Evolutionary conservation across 345 rosid species (phyloP), one percentile per base, ranked within the genome.

Genomic region (Boechera retrofracta): DNA sequence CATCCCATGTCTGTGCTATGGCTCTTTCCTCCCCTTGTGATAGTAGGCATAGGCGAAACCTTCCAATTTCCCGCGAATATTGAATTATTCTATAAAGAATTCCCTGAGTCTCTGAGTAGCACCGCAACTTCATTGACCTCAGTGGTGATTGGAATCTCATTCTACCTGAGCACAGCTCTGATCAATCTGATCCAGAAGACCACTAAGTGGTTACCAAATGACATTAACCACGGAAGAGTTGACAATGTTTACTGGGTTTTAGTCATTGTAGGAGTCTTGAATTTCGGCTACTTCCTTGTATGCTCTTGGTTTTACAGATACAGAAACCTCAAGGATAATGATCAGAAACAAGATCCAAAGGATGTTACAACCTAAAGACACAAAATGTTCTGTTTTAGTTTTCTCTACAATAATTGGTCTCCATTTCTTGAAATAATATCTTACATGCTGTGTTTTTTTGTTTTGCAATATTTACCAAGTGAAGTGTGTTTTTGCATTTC

Each of bases 31-130:
- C 87, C 83, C 41, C 64, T 86, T 3, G 60, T 81, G 4, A 8
- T 88, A 64, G 79, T 72, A 6, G 91, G 89, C 3, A 69, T 88
- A 3, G 85, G 85, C 3, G 89, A 85, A 61, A 86, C 91, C 10
- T 85, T 87, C 62, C 86, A 83, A 3, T 77, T 68, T 32, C 89
- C 87, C 0, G 89, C 84, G 12, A 88, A 85, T 64, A 81, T 79
- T 41, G 65, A 70, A 7, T 18, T 89, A n/a, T 85, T 80, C 68
- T 82, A 85, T 58, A 77, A 76, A 68, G 89, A 90, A 62, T 88
- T 84, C 63, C 89, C 86, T 0, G 61, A 16, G 59, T 76, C 85
- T 11, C 31, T 88, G 11, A 58, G 58, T 13, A 82, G 82, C 56
- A 87, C 85, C 0, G 81, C 91, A 1, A 82, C 89, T 2, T 86